Percentiles rank a stretch among this genome's conserved stretches.
Evolutionary conservation across 1,139 yeast species (phyloP).

Genomic region (Oligophagozyma castellii): DNA sequence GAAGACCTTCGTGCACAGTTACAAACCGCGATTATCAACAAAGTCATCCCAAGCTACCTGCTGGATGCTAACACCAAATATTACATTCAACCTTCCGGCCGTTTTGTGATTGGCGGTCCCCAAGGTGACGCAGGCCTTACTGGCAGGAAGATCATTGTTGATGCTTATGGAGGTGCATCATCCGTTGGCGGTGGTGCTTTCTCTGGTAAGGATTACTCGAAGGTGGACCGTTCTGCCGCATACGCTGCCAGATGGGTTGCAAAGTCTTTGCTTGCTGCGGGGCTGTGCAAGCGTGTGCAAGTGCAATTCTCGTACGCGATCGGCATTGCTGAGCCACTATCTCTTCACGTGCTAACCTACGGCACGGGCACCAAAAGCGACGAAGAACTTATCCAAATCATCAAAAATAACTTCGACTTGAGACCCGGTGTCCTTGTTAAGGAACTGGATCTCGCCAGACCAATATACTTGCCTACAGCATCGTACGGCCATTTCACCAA

Average conservation of each 20-base stretch:
- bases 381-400: conserved; percentile 79
- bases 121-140: conserved; percentile 99
- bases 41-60: conserved; percentile 81
- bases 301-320: conserved; percentile 98
- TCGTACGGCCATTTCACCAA: conserved; percentile 99
- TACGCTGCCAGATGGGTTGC: conserved; percentile 99
- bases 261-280: conserved; percentile 89
- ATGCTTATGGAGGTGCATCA: conserved; percentile 99
- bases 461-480: conserved; percentile 98
- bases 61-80: conserved; percentile 90
- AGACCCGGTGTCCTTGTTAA: conserved; percentile 99
- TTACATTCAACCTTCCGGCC: conserved; percentile 99
- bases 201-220: conserved; percentile 99
- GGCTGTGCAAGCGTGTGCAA: conserved; percentile 91
- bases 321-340: conserved; percentile 99
- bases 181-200: conserved; percentile 99
- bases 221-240: conserved; percentile 99
- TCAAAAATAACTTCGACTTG: conserved; percentile 88
- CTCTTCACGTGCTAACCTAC: conserved; percentile 92
- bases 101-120: conserved; percentile 99
- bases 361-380: conserved; percentile 90
- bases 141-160: conserved; percentile 98
- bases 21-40: conserved; percentile 66
- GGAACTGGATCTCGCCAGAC: conserved; percentile 95
- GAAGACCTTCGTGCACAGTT: conserved; percentile 78